A percentile compares a stretch with the other conserved stretches of the same genome.
These are phyloP conservation scores for Umbelopsis sp. DNA, from an alignment of 192 early-diverging fungal genomes.

Conservation along the genomic window DNA sequence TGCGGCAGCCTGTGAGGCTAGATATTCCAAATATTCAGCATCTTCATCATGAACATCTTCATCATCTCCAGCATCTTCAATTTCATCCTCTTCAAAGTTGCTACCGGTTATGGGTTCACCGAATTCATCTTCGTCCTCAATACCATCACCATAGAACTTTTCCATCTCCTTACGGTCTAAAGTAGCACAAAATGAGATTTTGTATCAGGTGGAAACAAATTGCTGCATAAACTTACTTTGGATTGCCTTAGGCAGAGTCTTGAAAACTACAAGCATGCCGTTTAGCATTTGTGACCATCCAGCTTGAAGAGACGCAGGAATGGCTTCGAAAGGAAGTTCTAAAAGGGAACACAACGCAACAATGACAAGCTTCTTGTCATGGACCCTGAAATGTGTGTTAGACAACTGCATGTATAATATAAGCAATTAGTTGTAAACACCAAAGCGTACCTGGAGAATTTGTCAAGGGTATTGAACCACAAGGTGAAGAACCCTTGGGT, in stretches of 20 bases:
- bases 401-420: neutral
- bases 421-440: neutral
- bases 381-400: slow-evolving; percentile 58
- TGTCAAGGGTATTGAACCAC: slow-evolving; percentile 73
- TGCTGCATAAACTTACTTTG: slow-evolving; percentile 45
- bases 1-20: slow-evolving; percentile 54
- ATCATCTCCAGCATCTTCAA: slow-evolving; percentile 62
- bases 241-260: slow-evolving; percentile 72
- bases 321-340: slow-evolving; percentile 65
- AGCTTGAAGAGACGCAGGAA: slow-evolving; percentile 72
- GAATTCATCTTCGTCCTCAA: slow-evolving; percentile 62
- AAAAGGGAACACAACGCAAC: slow-evolving; percentile 77
- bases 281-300: slow-evolving; percentile 79
- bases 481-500: slow-evolving; percentile 80
- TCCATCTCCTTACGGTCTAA: slow-evolving; percentile 53
- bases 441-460: slow-evolving; percentile 51
- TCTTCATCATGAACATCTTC: slow-evolving; percentile 66
- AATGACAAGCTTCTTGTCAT: slow-evolving; percentile 94
- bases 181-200: slow-evolving; percentile 16
- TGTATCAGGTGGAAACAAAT: neutral
- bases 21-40: slow-evolving; percentile 60
- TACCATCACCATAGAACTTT: slow-evolving; percentile 57
- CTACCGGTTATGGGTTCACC: slow-evolving; percentile 31
- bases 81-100: slow-evolving; percentile 45
- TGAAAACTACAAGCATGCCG: slow-evolving; percentile 72